Evolutionary conservation across 495 filamentous ascomycete genomes (phyloP).

Genomic region (Clohesyomyces aquaticus): DNA sequence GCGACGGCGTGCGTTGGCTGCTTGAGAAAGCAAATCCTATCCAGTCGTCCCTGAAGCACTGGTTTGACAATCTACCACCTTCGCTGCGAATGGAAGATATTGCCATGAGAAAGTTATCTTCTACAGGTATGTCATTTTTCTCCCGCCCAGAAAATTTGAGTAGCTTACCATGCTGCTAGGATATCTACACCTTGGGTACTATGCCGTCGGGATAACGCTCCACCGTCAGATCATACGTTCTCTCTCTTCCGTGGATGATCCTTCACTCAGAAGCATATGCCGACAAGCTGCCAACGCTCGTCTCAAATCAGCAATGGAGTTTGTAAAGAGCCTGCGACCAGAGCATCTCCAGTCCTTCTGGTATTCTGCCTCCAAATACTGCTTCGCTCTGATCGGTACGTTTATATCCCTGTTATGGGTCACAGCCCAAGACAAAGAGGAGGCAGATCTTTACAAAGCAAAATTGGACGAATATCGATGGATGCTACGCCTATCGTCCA

Average conservation of each 20-base stretch:
- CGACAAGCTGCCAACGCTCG: slow-evolving; percentile 55
- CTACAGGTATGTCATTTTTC: slow-evolving; percentile 29
- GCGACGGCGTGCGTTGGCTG: slow-evolving; percentile 58
- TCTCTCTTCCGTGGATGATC: slow-evolving; percentile 52
- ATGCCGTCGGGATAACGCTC: slow-evolving; percentile 65
- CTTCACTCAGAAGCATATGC: slow-evolving; percentile 45
- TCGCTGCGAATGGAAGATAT: slow-evolving; percentile 58
- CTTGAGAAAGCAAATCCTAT: slow-evolving; percentile 65
- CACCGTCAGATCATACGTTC: slow-evolving; percentile 64
- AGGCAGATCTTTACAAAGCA: slow-evolving; percentile 36
- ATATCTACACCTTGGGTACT: slow-evolving; percentile 64
- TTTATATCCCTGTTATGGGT: slow-evolving; percentile 39
- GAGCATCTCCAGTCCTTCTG: slow-evolving; percentile 75
- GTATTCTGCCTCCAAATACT: slow-evolving; percentile 43
- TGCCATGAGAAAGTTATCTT: slow-evolving; percentile 32
- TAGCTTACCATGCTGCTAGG: slow-evolving; percentile 43
- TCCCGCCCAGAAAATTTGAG: background rate
- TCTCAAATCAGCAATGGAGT: slow-evolving; percentile 75
- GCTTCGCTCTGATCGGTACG: slow-evolving; percentile 39
- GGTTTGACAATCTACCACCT: slow-evolving; percentile 60
- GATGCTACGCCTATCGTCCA: slow-evolving; percentile 37
- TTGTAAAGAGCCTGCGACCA: slow-evolving; percentile 73
- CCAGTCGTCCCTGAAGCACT: slow-evolving; percentile 62
- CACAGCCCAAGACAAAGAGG: slow-evolving; percentile 34
- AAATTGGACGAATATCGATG: slow-evolving; percentile 40